Evolutionary conservation across 768 basidiomycete species (phyloP), one percentile per base, ranked within the genome.

Genomic region (Cytidiella melzeri): DNA sequence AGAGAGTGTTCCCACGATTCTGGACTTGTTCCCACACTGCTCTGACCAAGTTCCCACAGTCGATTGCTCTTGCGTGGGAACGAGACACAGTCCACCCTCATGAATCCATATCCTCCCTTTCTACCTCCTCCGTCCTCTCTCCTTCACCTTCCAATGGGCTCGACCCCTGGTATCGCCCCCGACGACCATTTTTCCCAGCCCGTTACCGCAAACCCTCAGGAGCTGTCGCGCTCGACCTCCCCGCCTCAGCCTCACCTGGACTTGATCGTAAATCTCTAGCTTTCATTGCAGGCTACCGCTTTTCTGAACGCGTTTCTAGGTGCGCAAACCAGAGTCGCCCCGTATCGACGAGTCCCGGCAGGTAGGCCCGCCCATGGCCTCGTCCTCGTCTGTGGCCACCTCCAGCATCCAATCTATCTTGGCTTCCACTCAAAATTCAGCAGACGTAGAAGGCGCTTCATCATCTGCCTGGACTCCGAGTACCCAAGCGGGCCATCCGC

Each of bases 201-300:
- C 48, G 64, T 72, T 69, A 65, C 71, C 67, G 23, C 75, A 71
- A 45, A 69, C 74, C 44, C 74, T 42, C 75, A 79, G 50, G 63
- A 81, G 57, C 73, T 76, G 13, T 75, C 80, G 53, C 79, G 62
- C 65, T 73, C 67, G 62, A 73, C 64, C 59, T 75, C 61, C 41
- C 66, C 58, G 28, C 63, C 53, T 53, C 77, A 65, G 50, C 69
- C 61, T 60, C 71, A 59, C 59, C 69, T 64, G 67, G 73, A 62
- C 57, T 51, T 69, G 11, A 64, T 70, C 47, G 67, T 72, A 54
- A 61, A 66, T 41, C 52, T 60, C 34, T 58, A 57, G 37, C 54
- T 61, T 44, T 53, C 55, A 61, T 34, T 34, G 30, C 30, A 55
- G 57, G 43, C 55, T 62, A 37, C 46, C 58, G 53, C 60, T 62